Evolutionary conservation across 768 basidiomycete genomes (phyloP), one percentile per base, ranked within the genome.

Genomic region (Podaxis mareebaensis): DNA sequence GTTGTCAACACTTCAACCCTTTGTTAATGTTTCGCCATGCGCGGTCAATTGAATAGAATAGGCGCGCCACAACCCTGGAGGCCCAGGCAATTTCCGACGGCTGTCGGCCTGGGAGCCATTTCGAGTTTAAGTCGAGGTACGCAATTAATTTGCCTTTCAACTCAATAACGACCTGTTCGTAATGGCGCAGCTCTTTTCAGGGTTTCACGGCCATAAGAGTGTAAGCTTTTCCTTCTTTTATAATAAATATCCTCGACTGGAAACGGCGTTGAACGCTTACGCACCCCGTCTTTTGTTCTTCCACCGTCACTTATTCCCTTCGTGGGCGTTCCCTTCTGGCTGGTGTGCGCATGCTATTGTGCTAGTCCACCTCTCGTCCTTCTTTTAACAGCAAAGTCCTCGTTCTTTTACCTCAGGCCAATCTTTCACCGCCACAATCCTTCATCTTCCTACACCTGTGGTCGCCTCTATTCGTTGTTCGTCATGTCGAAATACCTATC

Each of bases 401-500:
- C 58, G 20, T 15, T 39, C 51, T 39, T 53, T 38, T 10, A 15
- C 22, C 28, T 30, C 48, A 11, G 1, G 8, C 17, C 10, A 49
- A 6, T 24, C 48, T 17, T n/a, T 22, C 48, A 13, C 4, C 22
- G 22, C 3, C 11, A 49, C 48, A 22, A 49, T 24, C 22, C 48
- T 11, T 49, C 5, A 49, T 49, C 17, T 8, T n/a, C 22, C 3
- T 11, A 13, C 48, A n/a, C 17, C n/a, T 49, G 20, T 22, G 3
- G 17, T 24, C 24, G 20, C 48, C 22, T 11, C 11, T 3, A 28
- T 38, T 30, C 54, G 13, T 15, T 24, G 11, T n/a, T 38, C 55
- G 24, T 33, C 54, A 56, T 60, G 59, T 52, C 59, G 24, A 56
- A 56, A 40, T 63, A 39, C 28, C 61, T 63, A 26, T 57, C 61